Conservation (phyloP, 2,329 filamentous ascomycete genomes). For the Blastomyces gilchristii region DNA sequence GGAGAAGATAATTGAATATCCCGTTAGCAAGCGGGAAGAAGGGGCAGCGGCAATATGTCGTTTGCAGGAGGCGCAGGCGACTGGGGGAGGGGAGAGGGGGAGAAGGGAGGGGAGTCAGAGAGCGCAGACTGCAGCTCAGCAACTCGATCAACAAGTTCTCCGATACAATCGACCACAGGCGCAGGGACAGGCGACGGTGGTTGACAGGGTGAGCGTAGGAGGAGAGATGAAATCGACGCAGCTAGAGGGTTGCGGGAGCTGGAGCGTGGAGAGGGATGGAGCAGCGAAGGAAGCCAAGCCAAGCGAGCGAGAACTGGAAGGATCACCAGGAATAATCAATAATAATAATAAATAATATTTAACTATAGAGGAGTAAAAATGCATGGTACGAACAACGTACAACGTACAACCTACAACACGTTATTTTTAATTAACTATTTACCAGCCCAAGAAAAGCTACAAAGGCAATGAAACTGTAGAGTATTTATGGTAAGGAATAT, state of each 20-base stretch:
- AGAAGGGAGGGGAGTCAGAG: neutral
- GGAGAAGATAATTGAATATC: neutral
- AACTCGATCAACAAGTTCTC: slow-evolving; percentile 4
- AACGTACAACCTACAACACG: neutral
- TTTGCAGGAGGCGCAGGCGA: neutral
- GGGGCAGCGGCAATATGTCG: neutral
- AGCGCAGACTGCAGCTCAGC: slow-evolving; percentile 1
- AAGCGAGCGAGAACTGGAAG: neutral
- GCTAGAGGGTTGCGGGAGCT: neutral
- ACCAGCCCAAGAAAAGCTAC: neutral
- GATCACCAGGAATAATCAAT: neutral
- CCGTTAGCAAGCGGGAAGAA: neutral
- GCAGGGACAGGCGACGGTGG: slow-evolving; percentile 1
- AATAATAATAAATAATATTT: no score
- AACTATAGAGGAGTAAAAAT: no score
- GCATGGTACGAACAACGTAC: neutral
- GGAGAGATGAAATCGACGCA: neutral
- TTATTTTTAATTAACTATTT: neutral
- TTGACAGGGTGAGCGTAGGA: neutral
- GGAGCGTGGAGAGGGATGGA: neutral
- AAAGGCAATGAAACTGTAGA: neutral
- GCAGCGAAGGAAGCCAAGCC: neutral
- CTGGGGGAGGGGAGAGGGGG: neutral
- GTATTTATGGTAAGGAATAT: neutral
- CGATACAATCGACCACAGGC: neutral